A percentile compares a stretch with the other conserved stretches of the same genome.
Evolutionary conservation across 352 stramenopile genomes (phyloP).

Genomic region (Globisporangium barbulae): DNA sequence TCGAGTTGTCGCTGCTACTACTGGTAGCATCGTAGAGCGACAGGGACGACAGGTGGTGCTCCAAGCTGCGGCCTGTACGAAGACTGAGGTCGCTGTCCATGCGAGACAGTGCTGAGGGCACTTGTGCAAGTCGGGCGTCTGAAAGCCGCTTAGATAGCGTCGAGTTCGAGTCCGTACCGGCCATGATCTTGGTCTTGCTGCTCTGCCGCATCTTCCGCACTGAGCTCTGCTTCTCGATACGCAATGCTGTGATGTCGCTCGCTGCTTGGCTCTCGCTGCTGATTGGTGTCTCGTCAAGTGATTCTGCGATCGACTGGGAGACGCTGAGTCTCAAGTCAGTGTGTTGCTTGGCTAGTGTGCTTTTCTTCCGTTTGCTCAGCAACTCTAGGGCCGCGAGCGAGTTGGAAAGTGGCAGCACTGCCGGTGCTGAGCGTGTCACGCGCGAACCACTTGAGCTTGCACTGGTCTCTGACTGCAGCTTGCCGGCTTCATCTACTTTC

Average conservation of each 20-base stretch:
- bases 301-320: background rate
- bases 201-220: constrained; percentile 2
- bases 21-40: constrained; percentile 1
- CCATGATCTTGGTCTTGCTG: constrained; percentile 12
- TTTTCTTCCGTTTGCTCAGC: background rate
- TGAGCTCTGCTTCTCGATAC: constrained; percentile 2
- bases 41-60: background rate
- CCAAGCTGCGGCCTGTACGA: background rate
- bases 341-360: background rate
- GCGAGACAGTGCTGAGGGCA: background rate
- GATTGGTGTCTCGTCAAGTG: background rate
- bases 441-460: background rate
- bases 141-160: constrained; percentile 5
- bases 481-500: background rate
- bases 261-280: background rate
- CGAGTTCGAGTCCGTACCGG: background rate
- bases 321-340: background rate
- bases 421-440: background rate
- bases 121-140: background rate
- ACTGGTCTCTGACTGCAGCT: background rate
- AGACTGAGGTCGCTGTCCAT: background rate
- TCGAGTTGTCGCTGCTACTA: constrained; percentile 25
- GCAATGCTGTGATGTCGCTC: background rate
- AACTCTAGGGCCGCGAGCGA: background rate
- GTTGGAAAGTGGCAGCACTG: background rate